These are phyloP conservation scores for Microbotryum saponariae DNA, from an alignment of 1,284 basidiomycete species.

Conservation along the genomic window DNA sequence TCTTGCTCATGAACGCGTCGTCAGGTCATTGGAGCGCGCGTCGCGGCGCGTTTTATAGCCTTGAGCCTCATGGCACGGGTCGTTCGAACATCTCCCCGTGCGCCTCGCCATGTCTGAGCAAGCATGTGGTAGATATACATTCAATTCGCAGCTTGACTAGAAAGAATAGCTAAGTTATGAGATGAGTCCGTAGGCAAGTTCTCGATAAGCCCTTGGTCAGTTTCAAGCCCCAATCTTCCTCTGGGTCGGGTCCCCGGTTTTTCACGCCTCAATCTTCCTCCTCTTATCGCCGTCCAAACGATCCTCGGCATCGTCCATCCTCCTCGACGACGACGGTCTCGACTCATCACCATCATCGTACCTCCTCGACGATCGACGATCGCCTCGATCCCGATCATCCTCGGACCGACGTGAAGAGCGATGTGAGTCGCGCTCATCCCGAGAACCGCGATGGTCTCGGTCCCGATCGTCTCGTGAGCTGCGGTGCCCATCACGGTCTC, in stretches of 20 bases:
- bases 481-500: neutral
- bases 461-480: conserved; percentile 17
- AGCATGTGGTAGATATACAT: too few species aligned
- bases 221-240: neutral
- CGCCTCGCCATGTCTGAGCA: too few species aligned
- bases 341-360: neutral
- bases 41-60: too few species aligned
- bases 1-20: too few species aligned
- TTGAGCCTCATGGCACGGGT: too few species aligned
- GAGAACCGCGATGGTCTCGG: neutral
- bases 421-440: neutral
- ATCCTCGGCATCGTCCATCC: conserved; percentile 12
- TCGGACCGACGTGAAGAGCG: conserved; percentile 3
- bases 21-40: too few species aligned
- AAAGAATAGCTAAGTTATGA: too few species aligned
- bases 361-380: neutral
- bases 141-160: too few species aligned
- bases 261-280: conserved; percentile 7
- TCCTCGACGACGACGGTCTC: conserved; percentile 5
- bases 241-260: neutral
- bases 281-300: conserved; percentile 15
- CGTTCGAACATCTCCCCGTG: too few species aligned
- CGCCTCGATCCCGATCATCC: conserved; percentile 2
- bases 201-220: neutral
- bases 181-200: neutral